phyloP scores from a whole-genome alignment of 1,284 basidiomycete genomes.

The Vanrija sp. region DNA sequence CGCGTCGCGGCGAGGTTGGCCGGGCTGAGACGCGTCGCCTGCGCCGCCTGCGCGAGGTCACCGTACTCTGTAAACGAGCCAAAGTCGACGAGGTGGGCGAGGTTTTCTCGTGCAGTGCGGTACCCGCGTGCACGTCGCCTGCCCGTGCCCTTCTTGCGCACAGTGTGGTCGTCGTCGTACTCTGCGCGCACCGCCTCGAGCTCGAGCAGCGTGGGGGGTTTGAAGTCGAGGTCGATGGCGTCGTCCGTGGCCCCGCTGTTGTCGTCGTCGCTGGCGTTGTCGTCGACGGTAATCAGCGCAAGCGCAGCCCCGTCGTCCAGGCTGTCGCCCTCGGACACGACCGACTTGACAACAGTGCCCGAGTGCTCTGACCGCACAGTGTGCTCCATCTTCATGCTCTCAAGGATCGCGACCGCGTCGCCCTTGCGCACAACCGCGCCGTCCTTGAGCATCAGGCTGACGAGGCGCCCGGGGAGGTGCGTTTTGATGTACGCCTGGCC shows the following conservation, averaged over 20 bases:
- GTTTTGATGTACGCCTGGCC: slow-evolving; percentile 14
- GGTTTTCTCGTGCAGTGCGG: slow-evolving; percentile 19
- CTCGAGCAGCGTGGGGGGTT: slow-evolving; percentile 11
- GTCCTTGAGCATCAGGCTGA: slow-evolving; percentile 6
- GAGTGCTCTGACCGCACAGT: slow-evolving; percentile 8
- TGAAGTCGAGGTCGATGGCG: slow-evolving; percentile 13
- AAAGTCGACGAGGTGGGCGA: slow-evolving; percentile 16
- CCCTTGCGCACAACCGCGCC: slow-evolving; percentile 7
- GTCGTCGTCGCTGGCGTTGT: background rate
- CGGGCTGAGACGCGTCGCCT: slow-evolving; percentile 9
- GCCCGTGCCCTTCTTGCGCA: slow-evolving; percentile 12
- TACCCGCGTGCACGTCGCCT: slow-evolving; percentile 7
- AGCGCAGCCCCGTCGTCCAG: slow-evolving; percentile 15
- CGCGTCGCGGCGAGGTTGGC: slow-evolving; percentile 12
- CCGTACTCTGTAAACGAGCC: slow-evolving; percentile 18
- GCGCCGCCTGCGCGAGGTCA: slow-evolving; percentile 15
- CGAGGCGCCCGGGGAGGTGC: slow-evolving; percentile 17
- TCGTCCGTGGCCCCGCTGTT: background rate
- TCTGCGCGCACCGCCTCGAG: slow-evolving; percentile 14
- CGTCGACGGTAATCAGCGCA: slow-evolving; percentile 5
- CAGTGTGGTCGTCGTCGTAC: slow-evolving; percentile 6
- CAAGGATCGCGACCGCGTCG: slow-evolving; percentile 13
- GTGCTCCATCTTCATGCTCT: slow-evolving; percentile 24
- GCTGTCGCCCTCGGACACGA: slow-evolving; percentile 9
- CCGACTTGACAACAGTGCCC: slow-evolving; percentile 7